Conservation (phyloP, 495 filamentous ascomycete genomes). For the Aspergillus coremiiformis region DNA sequence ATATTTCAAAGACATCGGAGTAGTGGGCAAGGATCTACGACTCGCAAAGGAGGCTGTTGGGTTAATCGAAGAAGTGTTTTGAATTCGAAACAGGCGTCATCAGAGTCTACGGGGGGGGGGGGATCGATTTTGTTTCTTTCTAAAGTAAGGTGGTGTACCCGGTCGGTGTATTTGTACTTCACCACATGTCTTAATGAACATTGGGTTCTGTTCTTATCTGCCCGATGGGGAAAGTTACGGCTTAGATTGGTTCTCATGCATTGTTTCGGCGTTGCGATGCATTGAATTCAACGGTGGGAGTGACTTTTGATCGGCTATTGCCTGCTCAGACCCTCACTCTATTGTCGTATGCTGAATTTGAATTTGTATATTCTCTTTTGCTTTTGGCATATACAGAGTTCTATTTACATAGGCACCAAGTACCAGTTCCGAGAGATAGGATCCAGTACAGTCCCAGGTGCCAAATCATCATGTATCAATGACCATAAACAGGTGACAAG, state of each 20-base stretch:
- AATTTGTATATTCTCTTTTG: neutral
- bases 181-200: neutral
- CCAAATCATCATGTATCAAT: neutral
- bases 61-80: constrained; percentile 19
- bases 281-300: neutral
- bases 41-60: constrained; percentile 58
- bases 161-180: neutral
- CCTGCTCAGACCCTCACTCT: neutral
- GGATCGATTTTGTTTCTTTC: constrained; percentile 6
- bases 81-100: neutral
- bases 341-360: neutral
- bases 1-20: constrained; percentile 57
- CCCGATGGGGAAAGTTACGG: constrained; percentile 3
- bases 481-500: constrained; percentile 1
- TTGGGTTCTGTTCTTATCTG: neutral
- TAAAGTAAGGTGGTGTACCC: neutral
- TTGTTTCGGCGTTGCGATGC: constrained; percentile 12
- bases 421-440: neutral
- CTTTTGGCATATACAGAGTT: neutral
- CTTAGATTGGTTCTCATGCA: constrained; percentile 8
- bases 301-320: neutral
- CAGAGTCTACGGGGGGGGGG: neutral
- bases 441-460: neutral
- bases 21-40: constrained; percentile 59
- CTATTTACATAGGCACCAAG: neutral